phyloP scores from a whole-genome alignment of 1,284 basidiomycete genomes.

The Volvariella volvacea region DNA sequence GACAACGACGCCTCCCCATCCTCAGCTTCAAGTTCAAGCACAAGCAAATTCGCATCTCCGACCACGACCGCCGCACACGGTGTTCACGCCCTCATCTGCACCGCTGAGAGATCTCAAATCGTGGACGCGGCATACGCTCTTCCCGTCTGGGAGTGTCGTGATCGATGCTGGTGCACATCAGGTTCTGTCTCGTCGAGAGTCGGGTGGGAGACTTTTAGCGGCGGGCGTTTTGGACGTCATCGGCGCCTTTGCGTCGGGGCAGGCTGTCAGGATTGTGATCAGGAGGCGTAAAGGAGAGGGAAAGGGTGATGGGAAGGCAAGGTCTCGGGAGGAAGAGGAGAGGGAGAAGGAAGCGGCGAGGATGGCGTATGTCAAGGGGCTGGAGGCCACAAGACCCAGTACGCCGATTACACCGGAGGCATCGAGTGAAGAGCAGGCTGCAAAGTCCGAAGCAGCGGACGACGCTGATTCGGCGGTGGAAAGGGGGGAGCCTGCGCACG shows the following conservation, averaged over 20 bases:
- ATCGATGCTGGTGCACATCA: constrained; percentile 87
- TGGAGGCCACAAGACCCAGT: constrained; percentile 34
- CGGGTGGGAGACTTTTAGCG: constrained; percentile 85
- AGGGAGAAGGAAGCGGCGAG: constrained; percentile 16
- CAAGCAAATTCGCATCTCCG: constrained; percentile 25
- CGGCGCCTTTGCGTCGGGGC: constrained; percentile 89
- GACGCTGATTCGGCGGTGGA: too few relatives aligned
- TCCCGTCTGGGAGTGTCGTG: constrained; percentile 82
- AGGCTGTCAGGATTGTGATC: constrained; percentile 85
- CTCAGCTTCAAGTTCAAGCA: constrained; percentile 26
- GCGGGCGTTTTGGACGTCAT: constrained; percentile 86
- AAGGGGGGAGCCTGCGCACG: constrained; percentile 20
- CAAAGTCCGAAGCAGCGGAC: too few relatives aligned
- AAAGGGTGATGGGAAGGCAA: constrained; percentile 8
- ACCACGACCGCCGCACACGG: constrained; percentile 74
- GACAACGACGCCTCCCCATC: constrained; percentile 21
- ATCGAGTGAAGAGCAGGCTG: not conserved
- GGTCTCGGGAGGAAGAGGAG: constrained; percentile 20
- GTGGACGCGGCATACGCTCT: constrained; percentile 92
- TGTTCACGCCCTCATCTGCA: constrained; percentile 72
- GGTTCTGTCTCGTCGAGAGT: constrained; percentile 79
- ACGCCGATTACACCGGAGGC: constrained; percentile 30
- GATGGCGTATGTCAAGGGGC: constrained; percentile 21
- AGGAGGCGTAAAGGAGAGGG: constrained; percentile 20
- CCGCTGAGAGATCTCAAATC: constrained; percentile 90